These are phyloP conservation scores for Hibiscus mutabilis DNA, from an alignment of 345 rosid genomes.

Conservation along the genomic window DNA sequence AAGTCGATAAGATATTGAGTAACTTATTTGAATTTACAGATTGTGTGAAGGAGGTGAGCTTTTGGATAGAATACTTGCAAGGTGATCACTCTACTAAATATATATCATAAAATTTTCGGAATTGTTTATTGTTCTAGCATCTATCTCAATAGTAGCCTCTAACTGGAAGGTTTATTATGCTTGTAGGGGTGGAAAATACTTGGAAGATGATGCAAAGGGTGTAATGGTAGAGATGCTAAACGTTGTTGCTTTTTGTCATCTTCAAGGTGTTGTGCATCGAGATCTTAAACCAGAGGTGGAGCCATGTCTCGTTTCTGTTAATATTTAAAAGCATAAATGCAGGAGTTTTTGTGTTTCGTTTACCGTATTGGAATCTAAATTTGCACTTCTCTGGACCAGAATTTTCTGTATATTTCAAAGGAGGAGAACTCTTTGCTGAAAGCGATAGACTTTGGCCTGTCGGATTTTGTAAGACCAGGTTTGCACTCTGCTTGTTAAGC, in stretches of 20 bases:
- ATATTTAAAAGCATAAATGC: background rate
- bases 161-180: constrained; percentile 10
- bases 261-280: background rate
- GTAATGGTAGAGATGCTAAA: background rate
- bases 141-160: constrained; percentile 11
- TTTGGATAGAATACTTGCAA: constrained; percentile 74
- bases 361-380: background rate
- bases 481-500: background rate
- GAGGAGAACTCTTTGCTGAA: background rate
- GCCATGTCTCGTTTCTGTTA: constrained; percentile 12
- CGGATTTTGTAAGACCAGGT: background rate
- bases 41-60: constrained; percentile 96
- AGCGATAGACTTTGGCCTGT: background rate
- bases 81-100: constrained; percentile 31
- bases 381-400: background rate
- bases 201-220: background rate
- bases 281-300: background rate
- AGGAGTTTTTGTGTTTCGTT: background rate
- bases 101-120: background rate
- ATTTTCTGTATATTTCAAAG: background rate
- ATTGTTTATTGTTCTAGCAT: background rate
- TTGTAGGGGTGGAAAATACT: constrained; percentile 33
- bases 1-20: background rate
- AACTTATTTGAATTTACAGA: constrained; percentile 40
- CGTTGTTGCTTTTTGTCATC: background rate